Base-by-base conservation (phyloP, 202 grass and related monocot species). In the Carex arenaria region DNA sequence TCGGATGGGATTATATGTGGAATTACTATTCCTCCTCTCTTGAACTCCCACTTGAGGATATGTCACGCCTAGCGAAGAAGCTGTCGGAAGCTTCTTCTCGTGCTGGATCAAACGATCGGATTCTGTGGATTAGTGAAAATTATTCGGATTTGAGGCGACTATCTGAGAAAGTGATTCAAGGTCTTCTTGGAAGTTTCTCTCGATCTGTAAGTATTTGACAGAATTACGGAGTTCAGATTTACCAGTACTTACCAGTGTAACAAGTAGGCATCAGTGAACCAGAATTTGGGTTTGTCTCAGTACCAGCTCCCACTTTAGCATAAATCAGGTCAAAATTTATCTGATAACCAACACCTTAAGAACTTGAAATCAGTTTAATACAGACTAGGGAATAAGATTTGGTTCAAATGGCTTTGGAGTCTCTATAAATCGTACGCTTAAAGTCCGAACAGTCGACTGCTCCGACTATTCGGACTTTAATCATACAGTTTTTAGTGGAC, bases 1-100 rank as follows among this genome's bases (percentile, higher is more conserved):
- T 99, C 30, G 78, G 86, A 53, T 94, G 88, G 91, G 96, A 99
- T 85, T 99, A 93, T 63, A 78, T 89, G 67, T 87, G 91, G 85
- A 94, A 99, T 83, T 99, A 99, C 74, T 84, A 90, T 63, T 94
- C 91, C 81, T 80, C 81, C 1, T 89, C 79, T 13, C 56, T 61
- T 59, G 13, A 81, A 11, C 85, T 88, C 2, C 89, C 84, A 57
- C 70, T 89, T 34, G 68, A 81, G 19, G 83, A 88, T 30, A 80
- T 87, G 4, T 36, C 77, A 5, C 89, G 91, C 40, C 88, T 94
- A 57, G 87, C 91, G 34, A 86, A 85, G 63, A 90, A 87, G 53
- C 81, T 89, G 0, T 77, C 85, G 0, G 93, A 99, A 80, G 91
- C 70, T 38, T 89, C 70, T 38, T 89, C 91, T 28, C 88, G 93